These are phyloP conservation scores for Barbatosphaeria neglecta DNA, from an alignment of 495 filamentous ascomycete species.

Conservation along the genomic window DNA sequence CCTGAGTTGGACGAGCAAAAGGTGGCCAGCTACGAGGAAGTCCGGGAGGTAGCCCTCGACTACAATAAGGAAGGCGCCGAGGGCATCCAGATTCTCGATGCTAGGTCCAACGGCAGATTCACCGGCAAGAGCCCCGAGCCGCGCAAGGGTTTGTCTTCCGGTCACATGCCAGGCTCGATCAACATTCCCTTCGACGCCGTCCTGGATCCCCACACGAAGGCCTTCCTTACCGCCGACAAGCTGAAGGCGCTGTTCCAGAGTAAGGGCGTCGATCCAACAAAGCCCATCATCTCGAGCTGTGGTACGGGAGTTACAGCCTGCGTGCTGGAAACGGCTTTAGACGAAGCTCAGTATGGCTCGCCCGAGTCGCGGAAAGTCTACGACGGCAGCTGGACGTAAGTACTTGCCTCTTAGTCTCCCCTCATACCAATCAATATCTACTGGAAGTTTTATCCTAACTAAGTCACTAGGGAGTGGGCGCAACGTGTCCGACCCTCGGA, in stretches of 20 bases:
- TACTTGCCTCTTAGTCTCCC: conserved; percentile 13
- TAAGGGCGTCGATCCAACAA: conserved; percentile 67
- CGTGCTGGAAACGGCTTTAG: conserved; percentile 77
- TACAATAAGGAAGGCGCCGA: conserved; percentile 67
- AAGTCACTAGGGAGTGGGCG: conserved; percentile 55
- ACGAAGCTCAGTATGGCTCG: conserved; percentile 61
- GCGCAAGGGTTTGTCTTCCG: conserved; percentile 72
- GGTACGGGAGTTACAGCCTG: conserved; percentile 94
- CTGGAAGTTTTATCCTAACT: conserved; percentile 10
- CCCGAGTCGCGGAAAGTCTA: conserved; percentile 65
- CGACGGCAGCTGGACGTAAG: conserved; percentile 97
- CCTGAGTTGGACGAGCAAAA: conserved; percentile 36
- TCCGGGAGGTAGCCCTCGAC: conserved; percentile 64
- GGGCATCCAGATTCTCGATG: conserved; percentile 82
- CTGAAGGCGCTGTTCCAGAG: conserved; percentile 63
- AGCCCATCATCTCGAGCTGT: conserved; percentile 78
- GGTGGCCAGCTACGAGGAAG: conserved; percentile 57
- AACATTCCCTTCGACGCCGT: conserved; percentile 71
- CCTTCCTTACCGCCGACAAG: conserved; percentile 60
- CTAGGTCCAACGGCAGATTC: conserved; percentile 68
- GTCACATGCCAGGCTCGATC: conserved; percentile 83
- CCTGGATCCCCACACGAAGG: conserved; percentile 70
- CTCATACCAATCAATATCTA: neutral
- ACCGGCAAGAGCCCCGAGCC: conserved; percentile 78
- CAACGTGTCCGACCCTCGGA: conserved; percentile 36